Evolutionary conservation across 345 rosid species (phyloP).

Genomic region (Bruguiera parviflora): DNA sequence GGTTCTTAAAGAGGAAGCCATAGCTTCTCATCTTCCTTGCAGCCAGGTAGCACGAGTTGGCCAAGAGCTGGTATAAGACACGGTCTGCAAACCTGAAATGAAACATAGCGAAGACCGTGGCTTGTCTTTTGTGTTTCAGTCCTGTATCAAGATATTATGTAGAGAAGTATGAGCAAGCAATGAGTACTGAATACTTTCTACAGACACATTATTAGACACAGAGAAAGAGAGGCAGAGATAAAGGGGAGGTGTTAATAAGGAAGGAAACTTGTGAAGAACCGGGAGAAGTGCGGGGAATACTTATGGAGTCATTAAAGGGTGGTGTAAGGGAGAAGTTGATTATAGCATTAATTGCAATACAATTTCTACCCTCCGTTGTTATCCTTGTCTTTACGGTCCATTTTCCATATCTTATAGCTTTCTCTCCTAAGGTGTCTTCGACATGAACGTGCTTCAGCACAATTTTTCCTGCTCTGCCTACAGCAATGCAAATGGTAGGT

Average conservation of each 20-base stretch:
- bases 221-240: not conserved
- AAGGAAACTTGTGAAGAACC: conserved; percentile 11
- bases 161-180: too few species aligned
- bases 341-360: conserved; percentile 36
- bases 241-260: not conserved
- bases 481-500: conserved; percentile 26
- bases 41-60: conserved; percentile 60
- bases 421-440: too few species aligned
- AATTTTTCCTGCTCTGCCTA: not conserved
- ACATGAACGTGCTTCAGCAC: conserved; percentile 12
- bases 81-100: conserved; percentile 53
- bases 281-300: conserved; percentile 20
- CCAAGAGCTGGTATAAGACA: conserved; percentile 56
- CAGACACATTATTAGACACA: not conserved
- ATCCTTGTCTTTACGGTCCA: not conserved
- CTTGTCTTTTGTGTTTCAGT: conserved; percentile 2
- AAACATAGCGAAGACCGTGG: conserved; percentile 54
- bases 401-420: not conserved
- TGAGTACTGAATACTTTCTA: too few species aligned
- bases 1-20: conserved; percentile 44
- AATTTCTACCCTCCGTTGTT: not conserved
- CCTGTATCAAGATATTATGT: not conserved
- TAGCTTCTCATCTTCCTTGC: conserved; percentile 57
- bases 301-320: conserved; percentile 32
- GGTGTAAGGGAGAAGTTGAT: conserved; percentile 21